Percentiles rank a stretch among this genome's conserved stretches.
Conservation (phyloP, 2,329 filamentous ascomycete species). For the Gnomoniopsis sp. region DNA sequence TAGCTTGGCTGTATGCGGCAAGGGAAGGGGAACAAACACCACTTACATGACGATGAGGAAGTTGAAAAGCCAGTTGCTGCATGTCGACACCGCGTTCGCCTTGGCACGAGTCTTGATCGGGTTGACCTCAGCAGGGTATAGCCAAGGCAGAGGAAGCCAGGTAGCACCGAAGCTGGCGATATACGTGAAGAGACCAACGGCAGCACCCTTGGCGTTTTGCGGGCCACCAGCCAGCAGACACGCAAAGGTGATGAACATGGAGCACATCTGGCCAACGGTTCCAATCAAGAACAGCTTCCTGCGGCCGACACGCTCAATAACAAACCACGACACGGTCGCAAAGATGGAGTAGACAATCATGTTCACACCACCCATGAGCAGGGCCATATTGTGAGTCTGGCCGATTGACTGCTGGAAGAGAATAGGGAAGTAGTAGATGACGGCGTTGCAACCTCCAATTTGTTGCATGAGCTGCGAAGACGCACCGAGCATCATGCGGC, state of each 20-base stretch:
- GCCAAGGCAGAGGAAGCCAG: slow-evolving; percentile 60
- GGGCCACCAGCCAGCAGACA: slow-evolving; percentile 32
- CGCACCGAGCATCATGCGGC: slow-evolving; percentile 59
- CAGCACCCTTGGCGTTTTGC: slow-evolving; percentile 31
- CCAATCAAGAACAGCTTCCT: slow-evolving; percentile 62
- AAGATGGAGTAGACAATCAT: slow-evolving; percentile 60
- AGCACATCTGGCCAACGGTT: slow-evolving; percentile 56
- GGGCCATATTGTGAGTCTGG: slow-evolving; percentile 41
- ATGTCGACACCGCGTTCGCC: slow-evolving; percentile 61
- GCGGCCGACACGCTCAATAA: slow-evolving; percentile 52
- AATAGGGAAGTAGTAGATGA: slow-evolving; percentile 61
- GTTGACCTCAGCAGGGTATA: slow-evolving; percentile 60
- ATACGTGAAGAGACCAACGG: slow-evolving; percentile 52
- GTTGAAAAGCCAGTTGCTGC: slow-evolving; percentile 59
- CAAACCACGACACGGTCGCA: slow-evolving; percentile 50
- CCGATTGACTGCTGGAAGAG: slow-evolving; percentile 47
- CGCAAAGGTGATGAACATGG: slow-evolving; percentile 52
- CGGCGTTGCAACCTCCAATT: slow-evolving; percentile 54
- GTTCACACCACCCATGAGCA: slow-evolving; percentile 53
- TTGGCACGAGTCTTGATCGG: slow-evolving; percentile 58
- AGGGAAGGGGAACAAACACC: background rate
- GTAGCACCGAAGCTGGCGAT: slow-evolving; percentile 18
- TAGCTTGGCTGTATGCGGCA: background rate
- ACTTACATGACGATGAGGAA: slow-evolving; percentile 60
- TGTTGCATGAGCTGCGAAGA: slow-evolving; percentile 62